Evolutionary conservation across 345 rosid genomes (phyloP).

Genomic region (Punica granatum): DNA sequence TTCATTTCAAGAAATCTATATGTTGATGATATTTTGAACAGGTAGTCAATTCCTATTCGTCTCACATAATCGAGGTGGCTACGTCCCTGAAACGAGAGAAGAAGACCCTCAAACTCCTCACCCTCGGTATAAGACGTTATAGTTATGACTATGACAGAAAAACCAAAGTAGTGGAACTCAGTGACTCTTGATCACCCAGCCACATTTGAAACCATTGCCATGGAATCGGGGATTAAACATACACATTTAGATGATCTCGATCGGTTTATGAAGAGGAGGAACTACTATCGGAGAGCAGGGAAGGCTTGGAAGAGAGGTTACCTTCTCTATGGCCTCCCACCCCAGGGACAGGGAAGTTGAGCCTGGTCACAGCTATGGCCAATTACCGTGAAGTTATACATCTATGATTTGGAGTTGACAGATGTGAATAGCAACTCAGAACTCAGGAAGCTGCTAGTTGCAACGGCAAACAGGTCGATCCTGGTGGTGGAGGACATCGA

Average conservation of each 20-base stretch:
- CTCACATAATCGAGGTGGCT: slow-evolving; percentile 37
- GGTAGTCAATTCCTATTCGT: slow-evolving; percentile 46
- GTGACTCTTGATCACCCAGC: slow-evolving; percentile 71
- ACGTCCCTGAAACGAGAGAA: slow-evolving; percentile 25
- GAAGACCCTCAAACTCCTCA: slow-evolving; percentile 52
- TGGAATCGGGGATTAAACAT: slow-evolving; percentile 26
- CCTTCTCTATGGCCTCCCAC: slow-evolving; percentile 64
- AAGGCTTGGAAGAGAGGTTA: slow-evolving; percentile 86
- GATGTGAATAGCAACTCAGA: slow-evolving; percentile 34
- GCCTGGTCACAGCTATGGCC: slow-evolving; percentile 78
- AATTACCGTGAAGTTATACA: slow-evolving; percentile 62
- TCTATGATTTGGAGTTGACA: slow-evolving; percentile 54
- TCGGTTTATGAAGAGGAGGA: slow-evolving; percentile 44
- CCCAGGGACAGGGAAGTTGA: slow-evolving; percentile 71
- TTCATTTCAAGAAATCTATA: too few relatives aligned
- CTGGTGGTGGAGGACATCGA: slow-evolving; percentile 68
- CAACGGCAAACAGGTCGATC: slow-evolving; percentile 59
- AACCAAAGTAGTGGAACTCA: slow-evolving; percentile 39
- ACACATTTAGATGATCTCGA: slow-evolving; percentile 46
- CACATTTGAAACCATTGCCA: slow-evolving; percentile 52
- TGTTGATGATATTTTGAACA: background rate
- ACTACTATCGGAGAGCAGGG: slow-evolving; percentile 53
- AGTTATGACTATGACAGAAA: background rate
- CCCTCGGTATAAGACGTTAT: slow-evolving; percentile 14
- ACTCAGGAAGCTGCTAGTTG: slow-evolving; percentile 41